Conservation (phyloP, 202 grass and related monocot genomes). For the Miscanthus sacchariflorus region DNA sequence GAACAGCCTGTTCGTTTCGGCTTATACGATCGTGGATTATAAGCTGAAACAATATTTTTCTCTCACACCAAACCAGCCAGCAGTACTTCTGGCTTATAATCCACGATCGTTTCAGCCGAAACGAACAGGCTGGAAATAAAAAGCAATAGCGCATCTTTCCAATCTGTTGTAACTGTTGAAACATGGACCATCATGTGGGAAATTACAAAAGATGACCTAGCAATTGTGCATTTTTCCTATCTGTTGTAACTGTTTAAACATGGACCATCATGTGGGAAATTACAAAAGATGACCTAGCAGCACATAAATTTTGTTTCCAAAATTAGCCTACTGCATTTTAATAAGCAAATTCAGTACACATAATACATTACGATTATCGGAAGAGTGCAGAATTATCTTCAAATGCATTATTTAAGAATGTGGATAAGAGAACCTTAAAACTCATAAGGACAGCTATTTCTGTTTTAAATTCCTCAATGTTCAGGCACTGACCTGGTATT, state of each 20-base stretch:
- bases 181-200: neutral
- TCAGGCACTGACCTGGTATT: slow-evolving; percentile 79
- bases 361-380: neutral
- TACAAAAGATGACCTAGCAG: neutral
- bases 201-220: neutral
- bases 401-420: slow-evolving; percentile 1
- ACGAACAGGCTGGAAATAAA: neutral
- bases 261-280: neutral
- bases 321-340: neutral
- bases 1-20: too few relatives aligned
- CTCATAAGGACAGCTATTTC: neutral
- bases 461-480: neutral
- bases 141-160: neutral
- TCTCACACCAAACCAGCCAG: too few relatives aligned
- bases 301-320: neutral
- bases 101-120: too few relatives aligned
- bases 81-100: too few relatives aligned
- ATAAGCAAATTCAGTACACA: neutral
- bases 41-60: too few relatives aligned
- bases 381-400: neutral
- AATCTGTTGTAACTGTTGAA: neutral
- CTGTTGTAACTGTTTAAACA: neutral
- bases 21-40: too few relatives aligned
- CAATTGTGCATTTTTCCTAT: neutral
- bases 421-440: neutral